A percentile compares a stretch with the other conserved stretches of the same genome.
Evolutionary conservation across 495 filamentous ascomycete species (phyloP).

Genomic region (Halenospora varia): DNA sequence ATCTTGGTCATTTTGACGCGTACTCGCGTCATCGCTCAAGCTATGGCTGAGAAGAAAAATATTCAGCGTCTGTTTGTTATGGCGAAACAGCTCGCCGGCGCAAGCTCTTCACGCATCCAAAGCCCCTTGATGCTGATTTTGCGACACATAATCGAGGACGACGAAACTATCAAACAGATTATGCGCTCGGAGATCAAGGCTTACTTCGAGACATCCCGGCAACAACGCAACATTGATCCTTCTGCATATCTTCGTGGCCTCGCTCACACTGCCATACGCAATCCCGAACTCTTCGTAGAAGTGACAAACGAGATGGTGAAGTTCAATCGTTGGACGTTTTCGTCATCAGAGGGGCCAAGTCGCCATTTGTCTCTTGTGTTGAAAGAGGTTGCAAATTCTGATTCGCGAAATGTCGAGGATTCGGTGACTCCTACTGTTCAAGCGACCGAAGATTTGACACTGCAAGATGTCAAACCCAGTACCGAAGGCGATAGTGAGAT

Average conservation of each 20-base stretch:
- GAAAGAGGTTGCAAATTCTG: conserved; percentile 14
- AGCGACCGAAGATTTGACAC: conserved; percentile 49
- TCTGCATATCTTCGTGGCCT: conserved; percentile 69
- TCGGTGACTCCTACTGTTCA: conserved; percentile 37
- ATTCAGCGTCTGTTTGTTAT: conserved; percentile 89
- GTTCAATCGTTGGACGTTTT: conserved; percentile 54
- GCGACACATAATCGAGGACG: conserved; percentile 92
- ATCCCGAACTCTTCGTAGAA: conserved; percentile 84
- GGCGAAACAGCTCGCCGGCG: conserved; percentile 82
- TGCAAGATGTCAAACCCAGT: conserved; percentile 48
- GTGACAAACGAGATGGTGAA: conserved; percentile 84
- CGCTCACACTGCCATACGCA: conserved; percentile 77
- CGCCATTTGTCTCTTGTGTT: conserved; percentile 16
- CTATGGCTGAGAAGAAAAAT: conserved; percentile 80
- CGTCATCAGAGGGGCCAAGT: conserved; percentile 24
- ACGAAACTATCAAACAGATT: conserved; percentile 81
- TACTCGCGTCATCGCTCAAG: conserved; percentile 64
- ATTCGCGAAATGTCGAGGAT: conserved; percentile 9
- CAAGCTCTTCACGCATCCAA: conserved; percentile 69
- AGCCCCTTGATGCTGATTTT: conserved; percentile 80
- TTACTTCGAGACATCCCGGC: conserved; percentile 52
- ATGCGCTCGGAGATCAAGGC: conserved; percentile 87
- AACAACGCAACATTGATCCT: conserved; percentile 60
- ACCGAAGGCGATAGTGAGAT: conserved; percentile 52
- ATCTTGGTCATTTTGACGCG: conserved; percentile 90